Conservation (phyloP, 106 monocot species). For the Dendrobium huoshanense region DNA sequence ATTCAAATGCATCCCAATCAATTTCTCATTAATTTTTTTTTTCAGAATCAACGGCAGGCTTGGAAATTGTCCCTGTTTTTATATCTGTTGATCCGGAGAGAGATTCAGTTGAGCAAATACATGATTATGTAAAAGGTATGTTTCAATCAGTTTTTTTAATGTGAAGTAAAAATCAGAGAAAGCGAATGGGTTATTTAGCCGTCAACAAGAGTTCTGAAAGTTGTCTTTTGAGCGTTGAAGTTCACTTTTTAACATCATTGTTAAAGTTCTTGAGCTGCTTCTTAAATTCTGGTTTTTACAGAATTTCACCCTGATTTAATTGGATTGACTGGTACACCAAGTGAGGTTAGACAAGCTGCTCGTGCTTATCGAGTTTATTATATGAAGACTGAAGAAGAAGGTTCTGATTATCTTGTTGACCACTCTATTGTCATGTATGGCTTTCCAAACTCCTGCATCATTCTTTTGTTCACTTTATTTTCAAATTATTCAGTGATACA, state of each 20-base stretch:
- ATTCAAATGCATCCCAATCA: not conserved
- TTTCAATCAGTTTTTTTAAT: not conserved
- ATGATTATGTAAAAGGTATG: slow-evolving; percentile 85
- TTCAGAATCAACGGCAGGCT: slow-evolving; percentile 50
- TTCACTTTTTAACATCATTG: not conserved
- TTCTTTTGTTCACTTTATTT: not conserved
- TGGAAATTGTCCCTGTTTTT: slow-evolving; percentile 87
- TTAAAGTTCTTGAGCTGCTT: not conserved
- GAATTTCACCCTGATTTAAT: slow-evolving; percentile 87
- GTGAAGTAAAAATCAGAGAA: not conserved
- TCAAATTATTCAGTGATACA: not conserved
- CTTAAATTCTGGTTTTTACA: slow-evolving; percentile 20
- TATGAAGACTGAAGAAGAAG: slow-evolving; percentile 96
- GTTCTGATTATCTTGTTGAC: slow-evolving; percentile 90
- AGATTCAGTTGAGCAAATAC: slow-evolving; percentile 91
- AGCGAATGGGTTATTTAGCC: not conserved
- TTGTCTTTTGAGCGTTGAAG: not conserved
- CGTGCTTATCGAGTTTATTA: slow-evolving; percentile 96
- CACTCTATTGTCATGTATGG: slow-evolving; percentile 97
- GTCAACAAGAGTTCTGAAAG: not conserved
- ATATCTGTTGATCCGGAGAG: slow-evolving; percentile 97
- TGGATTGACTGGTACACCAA: slow-evolving; percentile 77
- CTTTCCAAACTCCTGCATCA: not conserved
- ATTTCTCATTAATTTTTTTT: slow-evolving; percentile 8
- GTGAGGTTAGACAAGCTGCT: slow-evolving; percentile 65